These are phyloP conservation scores for Claviceps digitariae DNA, from an alignment of 2,329 filamentous ascomycete species.

Conservation along the genomic window DNA sequence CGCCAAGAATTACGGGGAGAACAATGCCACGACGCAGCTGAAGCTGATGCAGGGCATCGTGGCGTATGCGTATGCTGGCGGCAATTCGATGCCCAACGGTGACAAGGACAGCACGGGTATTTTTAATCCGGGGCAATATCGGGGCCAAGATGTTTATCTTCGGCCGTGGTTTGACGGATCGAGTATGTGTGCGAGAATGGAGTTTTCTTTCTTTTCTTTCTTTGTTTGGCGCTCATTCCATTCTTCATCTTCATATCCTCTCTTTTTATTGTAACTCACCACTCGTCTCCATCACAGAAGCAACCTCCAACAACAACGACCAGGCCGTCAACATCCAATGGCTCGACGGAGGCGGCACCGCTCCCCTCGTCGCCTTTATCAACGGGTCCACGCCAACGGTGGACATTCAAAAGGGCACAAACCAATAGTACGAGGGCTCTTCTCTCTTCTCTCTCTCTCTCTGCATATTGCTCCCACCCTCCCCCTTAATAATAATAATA, in stretches of 20 bases:
- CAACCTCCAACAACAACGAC: slow-evolving; percentile 17
- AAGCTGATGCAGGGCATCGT: slow-evolving; percentile 17
- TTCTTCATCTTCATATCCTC: too few relatives aligned
- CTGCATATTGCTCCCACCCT: neutral
- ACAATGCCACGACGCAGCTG: slow-evolving; percentile 13
- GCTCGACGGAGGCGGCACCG: slow-evolving; percentile 17
- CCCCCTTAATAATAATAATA: too few relatives aligned
- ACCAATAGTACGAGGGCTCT: slow-evolving; percentile 16
- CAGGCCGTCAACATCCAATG: slow-evolving; percentile 14
- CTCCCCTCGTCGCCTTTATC: slow-evolving; percentile 13
- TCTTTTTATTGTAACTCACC: too few relatives aligned
- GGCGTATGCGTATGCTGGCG: slow-evolving; percentile 17
- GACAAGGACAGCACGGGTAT: slow-evolving; percentile 14
- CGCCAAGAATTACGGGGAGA: slow-evolving; percentile 11
- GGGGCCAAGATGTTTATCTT: slow-evolving; percentile 12
- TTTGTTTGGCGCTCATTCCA: too few relatives aligned
- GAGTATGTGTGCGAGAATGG: slow-evolving; percentile 6
- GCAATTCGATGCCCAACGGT: slow-evolving; percentile 7
- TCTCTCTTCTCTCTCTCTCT: too few relatives aligned
- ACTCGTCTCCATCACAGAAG: slow-evolving; percentile 1
- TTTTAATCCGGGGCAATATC: slow-evolving; percentile 14
- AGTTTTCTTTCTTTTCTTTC: too few relatives aligned
- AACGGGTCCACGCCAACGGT: slow-evolving; percentile 11
- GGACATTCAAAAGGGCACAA: slow-evolving; percentile 12
- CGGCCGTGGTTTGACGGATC: slow-evolving; percentile 19